phyloP scores from a whole-genome alignment of 2,329 filamentous ascomycete species.

The Chlorencoelia australis region DNA sequence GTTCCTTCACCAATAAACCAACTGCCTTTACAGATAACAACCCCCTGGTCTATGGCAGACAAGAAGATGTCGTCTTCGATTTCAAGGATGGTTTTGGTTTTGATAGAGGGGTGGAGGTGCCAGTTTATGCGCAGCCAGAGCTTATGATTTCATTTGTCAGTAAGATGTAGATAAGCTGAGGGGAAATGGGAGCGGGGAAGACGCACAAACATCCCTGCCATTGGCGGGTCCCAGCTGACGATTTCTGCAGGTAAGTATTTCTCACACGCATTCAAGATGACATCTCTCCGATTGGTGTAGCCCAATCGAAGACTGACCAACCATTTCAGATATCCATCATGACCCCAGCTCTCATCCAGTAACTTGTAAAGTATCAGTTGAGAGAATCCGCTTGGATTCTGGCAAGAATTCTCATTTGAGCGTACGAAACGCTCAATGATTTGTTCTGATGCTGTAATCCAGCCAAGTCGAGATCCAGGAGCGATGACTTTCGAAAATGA shows the following conservation, averaged over 20 bases:
- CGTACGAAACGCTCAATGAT: slow-evolving; percentile 59
- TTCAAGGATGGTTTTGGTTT: slow-evolving; percentile 43
- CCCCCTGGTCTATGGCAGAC: slow-evolving; percentile 62
- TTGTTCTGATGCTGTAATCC: slow-evolving; percentile 82
- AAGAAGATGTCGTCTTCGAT: slow-evolving; percentile 86
- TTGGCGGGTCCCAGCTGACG: slow-evolving; percentile 69
- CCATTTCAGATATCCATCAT: slow-evolving; percentile 83
- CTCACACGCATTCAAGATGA: slow-evolving; percentile 71
- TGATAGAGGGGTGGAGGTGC: slow-evolving; percentile 51
- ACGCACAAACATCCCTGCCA: slow-evolving; percentile 67
- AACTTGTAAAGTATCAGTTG: slow-evolving; percentile 82
- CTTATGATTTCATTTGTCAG: slow-evolving; percentile 31
- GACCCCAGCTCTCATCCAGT: slow-evolving; percentile 89
- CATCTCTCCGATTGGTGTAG: slow-evolving; percentile 72
- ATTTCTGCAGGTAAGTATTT: slow-evolving; percentile 63
- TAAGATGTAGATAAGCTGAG: too few relatives aligned
- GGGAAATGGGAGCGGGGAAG: background rate
- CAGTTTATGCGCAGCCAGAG: slow-evolving; percentile 66
- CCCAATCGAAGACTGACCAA: slow-evolving; percentile 69
- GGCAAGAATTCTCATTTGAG: slow-evolving; percentile 73
- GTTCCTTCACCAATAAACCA: slow-evolving; percentile 79
- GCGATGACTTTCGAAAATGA: slow-evolving; percentile 89
- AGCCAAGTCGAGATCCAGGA: slow-evolving; percentile 73
- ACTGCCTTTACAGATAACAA: slow-evolving; percentile 72
- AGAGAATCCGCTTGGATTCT: slow-evolving; percentile 76